phyloP scores from a whole-genome alignment of 768 basidiomycete species.

The Boletus vinaceobasis region DNA sequence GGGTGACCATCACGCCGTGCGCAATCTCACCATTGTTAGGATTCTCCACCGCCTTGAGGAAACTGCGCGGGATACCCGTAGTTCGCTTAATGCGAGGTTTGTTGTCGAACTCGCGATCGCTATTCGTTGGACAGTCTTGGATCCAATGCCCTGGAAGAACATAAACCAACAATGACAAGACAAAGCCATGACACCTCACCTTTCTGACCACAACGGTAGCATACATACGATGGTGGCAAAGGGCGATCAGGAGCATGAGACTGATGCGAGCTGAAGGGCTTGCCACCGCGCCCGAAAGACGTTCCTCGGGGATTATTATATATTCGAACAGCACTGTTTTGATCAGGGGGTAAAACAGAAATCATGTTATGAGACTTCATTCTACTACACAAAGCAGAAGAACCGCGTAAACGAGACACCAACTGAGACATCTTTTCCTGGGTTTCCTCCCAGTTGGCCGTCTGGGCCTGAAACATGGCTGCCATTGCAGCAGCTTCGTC shows the following conservation, averaged over 20 bases:
- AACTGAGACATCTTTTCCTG: slow-evolving; percentile 99
- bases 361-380: slow-evolving; percentile 66
- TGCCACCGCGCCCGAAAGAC: slow-evolving; percentile 58
- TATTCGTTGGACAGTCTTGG: slow-evolving; percentile 97
- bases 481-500: slow-evolving; percentile 96
- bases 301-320: slow-evolving; percentile 66
- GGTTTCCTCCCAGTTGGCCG: slow-evolving; percentile 95
- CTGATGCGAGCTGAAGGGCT: slow-evolving; percentile 42
- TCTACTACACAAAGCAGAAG: slow-evolving; percentile 65
- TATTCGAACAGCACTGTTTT: slow-evolving; percentile 61
- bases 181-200: slow-evolving; percentile 44
- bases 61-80: slow-evolving; percentile 96
- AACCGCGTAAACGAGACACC: slow-evolving; percentile 62
- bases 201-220: slow-evolving; percentile 98
- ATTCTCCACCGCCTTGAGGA: slow-evolving; percentile 93
- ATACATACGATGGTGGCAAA: slow-evolving; percentile 93
- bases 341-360: slow-evolving; percentile 38
- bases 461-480: slow-evolving; percentile 96
- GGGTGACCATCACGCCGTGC: slow-evolving; percentile 96
- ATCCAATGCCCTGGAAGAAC: slow-evolving; percentile 89
- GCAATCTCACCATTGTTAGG: slow-evolving; percentile 67
- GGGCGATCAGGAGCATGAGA: slow-evolving; percentile 67
- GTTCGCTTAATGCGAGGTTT: slow-evolving; percentile 95
- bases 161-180: slow-evolving; percentile 2
- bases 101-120: slow-evolving; percentile 91